Conservation (phyloP, 1,284 basidiomycete genomes). For the Microbotryum saponariae region DNA sequence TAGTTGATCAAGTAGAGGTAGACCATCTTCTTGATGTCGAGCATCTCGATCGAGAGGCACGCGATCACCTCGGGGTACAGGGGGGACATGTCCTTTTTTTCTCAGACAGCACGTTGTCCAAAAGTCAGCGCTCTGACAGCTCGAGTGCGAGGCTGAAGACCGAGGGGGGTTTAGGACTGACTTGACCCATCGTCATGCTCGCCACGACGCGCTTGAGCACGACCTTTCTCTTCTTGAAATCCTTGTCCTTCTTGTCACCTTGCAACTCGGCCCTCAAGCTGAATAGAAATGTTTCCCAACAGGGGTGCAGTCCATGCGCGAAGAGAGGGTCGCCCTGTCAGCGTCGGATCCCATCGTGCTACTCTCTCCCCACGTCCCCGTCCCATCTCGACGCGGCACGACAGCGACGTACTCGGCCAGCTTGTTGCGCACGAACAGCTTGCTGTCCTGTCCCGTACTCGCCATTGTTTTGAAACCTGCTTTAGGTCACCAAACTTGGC, state of each 20-base stretch:
- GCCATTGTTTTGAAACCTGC: too few relatives aligned
- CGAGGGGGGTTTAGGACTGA: conserved; percentile 55
- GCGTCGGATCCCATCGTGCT: not conserved
- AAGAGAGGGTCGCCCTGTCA: not conserved
- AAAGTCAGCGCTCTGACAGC: conserved; percentile 1
- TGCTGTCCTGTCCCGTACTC: conserved; percentile 13
- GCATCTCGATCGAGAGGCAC: conserved; percentile 73
- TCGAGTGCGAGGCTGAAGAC: not conserved
- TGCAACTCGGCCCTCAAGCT: conserved; percentile 58
- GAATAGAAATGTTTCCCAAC: not conserved
- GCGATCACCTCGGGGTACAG: conserved; percentile 83
- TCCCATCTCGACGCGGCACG: not conserved
- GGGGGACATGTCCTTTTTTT: conserved; percentile 72
- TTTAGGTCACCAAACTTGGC: too few relatives aligned
- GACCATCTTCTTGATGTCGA: conserved; percentile 98
- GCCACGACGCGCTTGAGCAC: conserved; percentile 92
- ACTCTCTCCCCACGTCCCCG: too few relatives aligned
- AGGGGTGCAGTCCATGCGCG: not conserved
- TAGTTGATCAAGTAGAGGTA: conserved; percentile 90
- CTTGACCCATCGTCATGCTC: conserved; percentile 92
- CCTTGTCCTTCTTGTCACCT: conserved; percentile 82
- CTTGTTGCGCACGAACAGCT: conserved; percentile 30
- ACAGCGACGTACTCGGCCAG: conserved; percentile 23
- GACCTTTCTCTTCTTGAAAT: conserved; percentile 78
- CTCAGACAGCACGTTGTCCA: not conserved